Evolutionary conservation across 345 rosid species (phyloP).

Genomic region (Hibiscus trionum): DNA sequence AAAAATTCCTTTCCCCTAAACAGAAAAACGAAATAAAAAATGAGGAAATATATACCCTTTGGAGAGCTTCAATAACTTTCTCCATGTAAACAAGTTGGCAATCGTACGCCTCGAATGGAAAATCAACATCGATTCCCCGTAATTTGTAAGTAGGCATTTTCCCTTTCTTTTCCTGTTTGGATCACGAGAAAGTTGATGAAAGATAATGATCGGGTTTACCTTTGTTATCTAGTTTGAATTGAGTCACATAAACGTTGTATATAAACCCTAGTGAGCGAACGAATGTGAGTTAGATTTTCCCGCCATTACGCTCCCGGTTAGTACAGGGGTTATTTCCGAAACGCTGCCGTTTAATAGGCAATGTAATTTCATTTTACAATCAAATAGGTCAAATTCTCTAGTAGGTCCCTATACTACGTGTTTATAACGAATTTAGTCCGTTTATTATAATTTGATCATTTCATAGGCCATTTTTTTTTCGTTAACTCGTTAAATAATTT

Average conservation of each 20-base stretch:
- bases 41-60: constrained; percentile 40
- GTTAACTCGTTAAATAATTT: no score
- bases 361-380: background rate
- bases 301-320: constrained; percentile 21
- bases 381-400: background rate
- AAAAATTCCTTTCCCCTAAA: background rate
- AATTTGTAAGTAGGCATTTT: constrained; percentile 74
- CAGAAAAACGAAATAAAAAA: background rate
- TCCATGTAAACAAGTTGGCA: constrained; percentile 94
- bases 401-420: background rate
- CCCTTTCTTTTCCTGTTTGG: constrained; percentile 1
- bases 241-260: background rate
- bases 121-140: constrained; percentile 82
- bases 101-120: constrained; percentile 87
- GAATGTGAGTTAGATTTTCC: constrained; percentile 14
- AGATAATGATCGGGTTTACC: background rate
- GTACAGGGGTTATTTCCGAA: background rate
- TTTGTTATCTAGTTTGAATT: background rate
- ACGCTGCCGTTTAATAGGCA: background rate
- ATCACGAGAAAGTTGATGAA: constrained; percentile 4
- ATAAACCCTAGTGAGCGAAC: constrained; percentile 22
- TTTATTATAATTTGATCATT: no score
- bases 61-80: constrained; percentile 78
- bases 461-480: no score
- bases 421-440: background rate